Conservation (phyloP, 164 flowering plant species). For the Stephania cephalantha region DNA sequence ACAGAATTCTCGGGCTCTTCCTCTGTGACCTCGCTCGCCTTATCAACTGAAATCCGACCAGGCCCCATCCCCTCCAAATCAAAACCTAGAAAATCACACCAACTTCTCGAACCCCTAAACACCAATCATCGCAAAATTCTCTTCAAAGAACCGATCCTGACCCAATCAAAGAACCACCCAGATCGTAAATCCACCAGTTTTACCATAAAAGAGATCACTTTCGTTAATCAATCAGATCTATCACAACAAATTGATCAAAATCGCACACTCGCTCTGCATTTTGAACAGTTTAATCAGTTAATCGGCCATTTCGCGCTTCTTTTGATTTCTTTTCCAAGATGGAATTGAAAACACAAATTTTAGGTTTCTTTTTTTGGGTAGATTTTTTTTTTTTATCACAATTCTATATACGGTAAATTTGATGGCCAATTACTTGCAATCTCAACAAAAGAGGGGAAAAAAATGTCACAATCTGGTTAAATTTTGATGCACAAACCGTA, state of each 20-base stretch:
- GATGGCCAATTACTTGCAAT: background rate
- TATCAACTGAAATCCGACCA: background rate
- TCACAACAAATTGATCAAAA: background rate
- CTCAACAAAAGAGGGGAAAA: background rate
- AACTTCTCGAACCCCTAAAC: background rate
- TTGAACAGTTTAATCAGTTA: background rate
- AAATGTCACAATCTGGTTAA: background rate
- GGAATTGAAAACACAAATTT: background rate
- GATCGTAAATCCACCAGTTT: background rate
- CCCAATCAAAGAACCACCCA: background rate
- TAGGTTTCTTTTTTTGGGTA: too few relatives aligned
- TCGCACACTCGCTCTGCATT: background rate
- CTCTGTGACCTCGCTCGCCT: background rate
- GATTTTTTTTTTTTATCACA: too few relatives aligned
- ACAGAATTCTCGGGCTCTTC: background rate
- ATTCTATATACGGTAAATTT: background rate
- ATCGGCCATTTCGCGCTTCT: background rate
- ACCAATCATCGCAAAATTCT: background rate
- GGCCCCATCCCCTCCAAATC: background rate
- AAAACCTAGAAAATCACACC: background rate
- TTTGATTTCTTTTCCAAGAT: background rate
- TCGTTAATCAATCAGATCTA: background rate
- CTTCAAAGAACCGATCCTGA: background rate
- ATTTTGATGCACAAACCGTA: background rate
- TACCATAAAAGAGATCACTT: background rate